A percentile compares a stretch with the other conserved stretches of the same genome.
Evolutionary conservation across 2,329 filamentous ascomycete species (phyloP).

Genomic region (Pseudocercospora macadamiae): DNA sequence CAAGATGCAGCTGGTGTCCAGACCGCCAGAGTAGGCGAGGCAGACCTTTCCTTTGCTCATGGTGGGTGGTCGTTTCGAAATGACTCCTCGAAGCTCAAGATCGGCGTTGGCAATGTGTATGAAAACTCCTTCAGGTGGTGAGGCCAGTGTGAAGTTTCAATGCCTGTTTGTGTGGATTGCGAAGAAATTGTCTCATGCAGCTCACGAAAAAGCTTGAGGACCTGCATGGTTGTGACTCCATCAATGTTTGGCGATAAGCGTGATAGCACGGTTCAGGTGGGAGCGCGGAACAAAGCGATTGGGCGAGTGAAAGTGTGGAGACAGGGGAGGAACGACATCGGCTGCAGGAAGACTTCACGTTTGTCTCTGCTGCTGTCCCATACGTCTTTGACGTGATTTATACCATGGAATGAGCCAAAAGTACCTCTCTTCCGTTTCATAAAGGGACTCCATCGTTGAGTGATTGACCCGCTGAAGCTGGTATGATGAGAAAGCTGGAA

Average conservation of each 20-base stretch:
- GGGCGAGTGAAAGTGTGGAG: not conserved
- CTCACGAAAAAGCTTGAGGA: not conserved
- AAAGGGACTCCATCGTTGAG: too few species aligned
- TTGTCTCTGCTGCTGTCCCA: not conserved
- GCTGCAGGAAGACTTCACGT: not conserved
- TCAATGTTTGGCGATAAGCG: not conserved
- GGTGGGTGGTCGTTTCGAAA: constrained; percentile 11
- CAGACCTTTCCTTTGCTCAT: constrained; percentile 46
- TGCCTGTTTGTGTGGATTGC: not conserved
- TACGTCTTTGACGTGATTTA: not conserved
- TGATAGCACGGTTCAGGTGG: not conserved
- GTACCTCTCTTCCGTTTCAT: too few species aligned
- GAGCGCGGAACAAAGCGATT: not conserved
- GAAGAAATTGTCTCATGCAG: not conserved
- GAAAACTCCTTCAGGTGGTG: not conserved
- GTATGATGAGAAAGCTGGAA: too few species aligned
- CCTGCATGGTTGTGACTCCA: not conserved
- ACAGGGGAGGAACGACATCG: not conserved
- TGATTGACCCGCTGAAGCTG: too few species aligned
- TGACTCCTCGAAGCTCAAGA: constrained; percentile 5
- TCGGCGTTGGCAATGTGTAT: constrained; percentile 6
- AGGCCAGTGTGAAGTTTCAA: not conserved
- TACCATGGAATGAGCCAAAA: too few species aligned
- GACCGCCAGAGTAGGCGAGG: constrained; percentile 57
- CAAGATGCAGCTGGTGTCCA: constrained; percentile 63